A percentile compares a stretch with the other conserved stretches of the same genome.
Conservation (phyloP, 2,329 filamentous ascomycete species). For the Penicillium sp. region DNA sequence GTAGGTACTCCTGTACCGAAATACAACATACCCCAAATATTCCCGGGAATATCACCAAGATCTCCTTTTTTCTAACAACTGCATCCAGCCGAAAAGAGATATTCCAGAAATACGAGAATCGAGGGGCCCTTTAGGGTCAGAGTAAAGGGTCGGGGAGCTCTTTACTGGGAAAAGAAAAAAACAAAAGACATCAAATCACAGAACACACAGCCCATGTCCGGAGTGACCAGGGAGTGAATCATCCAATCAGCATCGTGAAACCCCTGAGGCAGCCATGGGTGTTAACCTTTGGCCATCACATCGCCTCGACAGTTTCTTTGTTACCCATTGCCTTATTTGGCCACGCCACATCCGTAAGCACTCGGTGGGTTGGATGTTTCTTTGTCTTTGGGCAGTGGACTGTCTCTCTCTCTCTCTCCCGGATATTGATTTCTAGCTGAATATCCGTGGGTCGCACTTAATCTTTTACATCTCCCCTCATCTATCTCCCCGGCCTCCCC, state of each 20-base stretch:
- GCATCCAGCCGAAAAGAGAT: not conserved
- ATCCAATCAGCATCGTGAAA: constrained; percentile 7
- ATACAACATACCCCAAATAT: not conserved
- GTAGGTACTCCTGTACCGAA: not conserved
- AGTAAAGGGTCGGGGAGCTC: not conserved
- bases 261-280: constrained; percentile 12
- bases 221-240: constrained; percentile 4
- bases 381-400: constrained; percentile 12
- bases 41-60: not conserved
- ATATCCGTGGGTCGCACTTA: constrained; percentile 14
- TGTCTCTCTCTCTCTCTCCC: not conserved
- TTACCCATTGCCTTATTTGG: constrained; percentile 10
- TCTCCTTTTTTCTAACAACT: not conserved
- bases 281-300: constrained; percentile 5
- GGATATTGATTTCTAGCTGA: constrained; percentile 8
- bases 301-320: constrained; percentile 19
- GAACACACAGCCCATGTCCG: not conserved
- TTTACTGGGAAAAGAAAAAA: not conserved
- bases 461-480: not conserved
- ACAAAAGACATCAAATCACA: not conserved
- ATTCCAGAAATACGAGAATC: not conserved
- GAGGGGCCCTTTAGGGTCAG: too few species aligned
- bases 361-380: constrained; percentile 10
- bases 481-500: constrained; percentile 18
- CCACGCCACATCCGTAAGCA: constrained; percentile 13